Conservation (phyloP, 2,329 filamentous ascomycete species). For the Claviceps sp. region DNA sequence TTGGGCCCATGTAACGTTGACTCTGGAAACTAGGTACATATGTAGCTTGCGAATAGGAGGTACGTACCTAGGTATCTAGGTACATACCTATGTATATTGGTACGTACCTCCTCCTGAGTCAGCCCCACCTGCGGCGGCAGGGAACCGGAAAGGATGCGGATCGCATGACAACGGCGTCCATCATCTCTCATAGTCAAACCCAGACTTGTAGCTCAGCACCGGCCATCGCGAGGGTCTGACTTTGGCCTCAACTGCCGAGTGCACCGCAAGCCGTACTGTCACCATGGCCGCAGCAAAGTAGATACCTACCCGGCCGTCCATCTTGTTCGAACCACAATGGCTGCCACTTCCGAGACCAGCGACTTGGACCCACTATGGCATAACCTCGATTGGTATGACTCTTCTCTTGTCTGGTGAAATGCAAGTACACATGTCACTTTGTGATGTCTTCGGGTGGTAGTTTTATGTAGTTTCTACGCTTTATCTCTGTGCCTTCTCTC, state of each 20-base stretch:
- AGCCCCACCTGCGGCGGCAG: too few relatives aligned
- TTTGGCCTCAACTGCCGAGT: constrained; percentile 1
- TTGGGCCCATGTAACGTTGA: constrained; percentile 9
- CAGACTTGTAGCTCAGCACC: not conserved
- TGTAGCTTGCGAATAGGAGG: too few relatives aligned
- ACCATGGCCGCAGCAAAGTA: constrained; percentile 10
- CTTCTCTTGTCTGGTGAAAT: not conserved
- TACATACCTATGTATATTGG: too few relatives aligned
- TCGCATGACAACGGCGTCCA: too few relatives aligned
- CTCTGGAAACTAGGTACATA: not conserved
- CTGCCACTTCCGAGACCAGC: constrained; percentile 12
- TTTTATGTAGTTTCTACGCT: not conserved
- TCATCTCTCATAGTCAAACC: too few relatives aligned
- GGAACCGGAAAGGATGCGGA: too few relatives aligned
- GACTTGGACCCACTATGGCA: constrained; percentile 54
- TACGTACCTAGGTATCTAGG: too few relatives aligned
- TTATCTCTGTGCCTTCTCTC: not conserved
- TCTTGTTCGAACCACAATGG: constrained; percentile 13
- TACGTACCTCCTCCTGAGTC: too few relatives aligned
- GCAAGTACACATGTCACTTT: not conserved
- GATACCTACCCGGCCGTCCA: constrained; percentile 11
- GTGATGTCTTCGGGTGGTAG: too few relatives aligned
- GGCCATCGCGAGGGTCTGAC: not conserved
- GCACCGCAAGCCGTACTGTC: not conserved
- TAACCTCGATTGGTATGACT: constrained; percentile 58